A percentile compares a stretch with the other conserved stretches of the same genome.
phyloP scores from a whole-genome alignment of 495 filamentous ascomycete species.

The Neurospora sp. region DNA sequence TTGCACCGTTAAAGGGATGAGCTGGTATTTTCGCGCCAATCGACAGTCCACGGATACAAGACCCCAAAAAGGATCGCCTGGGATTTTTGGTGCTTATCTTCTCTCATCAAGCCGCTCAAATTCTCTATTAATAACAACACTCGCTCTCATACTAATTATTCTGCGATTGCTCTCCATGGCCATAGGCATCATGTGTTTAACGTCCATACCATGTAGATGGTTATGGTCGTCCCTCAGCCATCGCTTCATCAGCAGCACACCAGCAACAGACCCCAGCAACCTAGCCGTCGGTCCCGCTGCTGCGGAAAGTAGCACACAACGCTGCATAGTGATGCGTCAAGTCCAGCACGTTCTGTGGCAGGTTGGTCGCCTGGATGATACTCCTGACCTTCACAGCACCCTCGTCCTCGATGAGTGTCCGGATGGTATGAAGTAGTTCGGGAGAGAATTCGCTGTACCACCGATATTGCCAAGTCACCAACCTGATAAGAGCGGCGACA shows the following conservation, averaged over 20 bases:
- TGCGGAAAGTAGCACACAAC: constrained; percentile 86
- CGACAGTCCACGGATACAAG: neutral
- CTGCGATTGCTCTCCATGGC: neutral
- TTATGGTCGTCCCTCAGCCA: neutral
- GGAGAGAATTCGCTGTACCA: constrained; percentile 99
- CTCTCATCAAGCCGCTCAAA: neutral
- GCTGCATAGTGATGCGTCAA: constrained; percentile 94
- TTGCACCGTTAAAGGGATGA: neutral
- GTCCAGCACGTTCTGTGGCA: constrained; percentile 86
- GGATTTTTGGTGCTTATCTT: neutral
- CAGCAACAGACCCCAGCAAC: neutral
- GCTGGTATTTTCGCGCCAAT: neutral
- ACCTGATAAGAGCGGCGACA: constrained; percentile 67
- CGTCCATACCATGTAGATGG: neutral
- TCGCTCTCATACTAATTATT: neutral
- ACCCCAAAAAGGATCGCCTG: neutral
- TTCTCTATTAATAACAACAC: neutral
- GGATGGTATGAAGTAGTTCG: constrained; percentile 70
- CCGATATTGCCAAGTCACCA: constrained; percentile 96
- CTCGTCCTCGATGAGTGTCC: constrained; percentile 92
- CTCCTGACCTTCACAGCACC: constrained; percentile 95
- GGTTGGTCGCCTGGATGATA: constrained; percentile 89
- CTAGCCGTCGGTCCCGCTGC: constrained; percentile 84
- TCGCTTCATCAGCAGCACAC: neutral
- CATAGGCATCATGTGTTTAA: neutral